Evolutionary conservation across 2,329 filamentous ascomycete species (phyloP), one percentile per base, ranked within the genome.

Genomic region (Penicillium polonicum): DNA sequence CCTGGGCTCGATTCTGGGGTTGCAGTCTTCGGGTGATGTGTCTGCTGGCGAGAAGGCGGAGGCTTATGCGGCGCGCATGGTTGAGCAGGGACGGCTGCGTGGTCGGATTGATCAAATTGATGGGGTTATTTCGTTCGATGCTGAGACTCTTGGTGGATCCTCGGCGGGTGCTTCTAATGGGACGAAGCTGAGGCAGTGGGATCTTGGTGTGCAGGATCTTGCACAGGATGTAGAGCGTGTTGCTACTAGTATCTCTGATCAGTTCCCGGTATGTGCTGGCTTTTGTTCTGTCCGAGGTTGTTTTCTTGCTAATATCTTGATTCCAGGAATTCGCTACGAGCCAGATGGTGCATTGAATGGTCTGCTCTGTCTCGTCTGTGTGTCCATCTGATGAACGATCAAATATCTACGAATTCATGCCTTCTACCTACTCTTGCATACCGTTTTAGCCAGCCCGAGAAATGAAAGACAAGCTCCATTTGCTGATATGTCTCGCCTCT

Each of bases 41-140:
- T 77, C 76, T 2, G 77, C 76, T 58, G 85, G 85, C 0, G 89
- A 90, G 51, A 89, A 88, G 73, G 93, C 93, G 4, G 94, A 99
- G 79, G 87, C 89, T 58, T 97, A 94, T 53, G 94, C 93, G 13
- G 92, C 93, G 5, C 84, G 86, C 66, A 99, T 99, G 94, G 91
- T 99, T 67, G 92, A 97, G 79, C 92, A 97, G 75, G 92, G 91
- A 10, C 86, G 94, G 33, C 77, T 99, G 51, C 85, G 88, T 3
- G 94, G 93, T 8, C 87, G 88, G 57, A 97, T 99, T 69, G 93
- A 99, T 75, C 94, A 99, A 79, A 92, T 99, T 57, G 90, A 92
- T 56, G 84, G 89, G 15, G 79, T 92, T 12, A 92, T 99, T 59
- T 92, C 87, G 78, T 99, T 99, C 72, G 90, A 94, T 36, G 75